Evolutionary conservation across 2,329 filamentous ascomycete genomes (phyloP), one percentile per base, ranked within the genome.

Genomic region (Juglanconis oblonga): DNA sequence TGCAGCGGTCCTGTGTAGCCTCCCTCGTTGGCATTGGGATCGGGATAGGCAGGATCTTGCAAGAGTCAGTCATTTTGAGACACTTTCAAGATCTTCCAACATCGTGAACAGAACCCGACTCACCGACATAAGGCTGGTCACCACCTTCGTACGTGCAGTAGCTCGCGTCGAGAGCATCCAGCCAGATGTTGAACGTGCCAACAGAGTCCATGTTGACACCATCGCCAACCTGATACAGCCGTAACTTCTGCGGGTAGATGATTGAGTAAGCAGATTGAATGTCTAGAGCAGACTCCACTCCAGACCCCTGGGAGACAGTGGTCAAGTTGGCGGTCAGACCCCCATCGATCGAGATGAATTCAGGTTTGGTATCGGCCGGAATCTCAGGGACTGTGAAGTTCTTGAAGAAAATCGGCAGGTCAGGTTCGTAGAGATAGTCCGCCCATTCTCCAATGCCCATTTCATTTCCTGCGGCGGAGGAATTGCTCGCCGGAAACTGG

Each of bases 141-240:
- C 55, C 55, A 42, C 55, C 55, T 38, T 57, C 45, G 61, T 74
- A 77, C 4, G 72, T 75, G 73, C 81, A 82, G 69, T 82, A 82
- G 38, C 76, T 78, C 2, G 78, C 78, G 66, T 81, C 79, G 14
- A 81, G 72, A 58, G 78, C 79, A 61, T 81, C 78, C 13, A 79
- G 71, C n/a, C 14, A 54, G 24, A 50, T 59, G 31, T 59, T 59
- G 32, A 52, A 59, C 2, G 57, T 60, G 5, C 61, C 61, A 7
- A 57, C 53, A 40, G 57, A 65, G 50, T 62, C 58, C 13, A 57
- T 71, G 53, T 78, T 77, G 11, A 75, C 58, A 11, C 71, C 65
- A 68, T 79, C 79, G 57, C 80, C 79, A 1, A 74, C 75, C 65
- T 77, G 74, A 58, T 72, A 77, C 7, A 77, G 65, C 5, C 71